Conservation (phyloP, 2,329 filamentous ascomycete species). For the Teratosphaeria gauchensis region DNA sequence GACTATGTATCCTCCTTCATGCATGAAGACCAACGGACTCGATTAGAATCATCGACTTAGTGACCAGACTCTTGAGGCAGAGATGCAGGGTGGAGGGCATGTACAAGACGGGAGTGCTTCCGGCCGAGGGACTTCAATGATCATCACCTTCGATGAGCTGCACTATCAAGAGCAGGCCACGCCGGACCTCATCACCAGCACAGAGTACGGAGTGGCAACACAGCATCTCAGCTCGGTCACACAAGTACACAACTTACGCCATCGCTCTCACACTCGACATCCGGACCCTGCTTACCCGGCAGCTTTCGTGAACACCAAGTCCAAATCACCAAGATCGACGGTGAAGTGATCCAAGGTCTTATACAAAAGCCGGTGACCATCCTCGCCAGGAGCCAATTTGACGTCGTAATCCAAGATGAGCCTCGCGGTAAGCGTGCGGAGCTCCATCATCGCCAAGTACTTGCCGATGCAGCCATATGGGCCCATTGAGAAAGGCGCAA, state of each 20-base stretch:
- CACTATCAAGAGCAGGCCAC: background rate
- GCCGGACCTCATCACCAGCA: background rate
- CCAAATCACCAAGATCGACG: slow-evolving; percentile 18
- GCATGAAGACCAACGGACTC: no score
- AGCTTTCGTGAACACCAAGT: slow-evolving; percentile 14
- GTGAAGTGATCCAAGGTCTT: slow-evolving; percentile 31
- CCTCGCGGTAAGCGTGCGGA: slow-evolving; percentile 26
- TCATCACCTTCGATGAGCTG: background rate
- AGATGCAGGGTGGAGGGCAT: no score
- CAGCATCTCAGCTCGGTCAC: background rate
- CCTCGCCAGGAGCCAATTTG: slow-evolving; percentile 28
- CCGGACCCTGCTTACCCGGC: background rate
- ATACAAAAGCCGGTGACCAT: slow-evolving; percentile 23
- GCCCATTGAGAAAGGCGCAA: slow-evolving; percentile 27
- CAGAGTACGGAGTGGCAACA: background rate
- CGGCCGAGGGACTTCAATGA: background rate
- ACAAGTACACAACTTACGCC: background rate
- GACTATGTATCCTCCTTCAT: no score
- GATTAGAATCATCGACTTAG: no score
- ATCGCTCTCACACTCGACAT: background rate
- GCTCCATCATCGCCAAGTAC: slow-evolving; percentile 27
- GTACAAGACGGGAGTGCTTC: no score
- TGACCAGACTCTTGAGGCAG: no score
- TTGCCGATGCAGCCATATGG: slow-evolving; percentile 30
- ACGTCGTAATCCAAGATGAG: slow-evolving; percentile 29